Base-by-base conservation (phyloP, 2,329 filamentous ascomycete species). In the Talaromyces sp. region DNA sequence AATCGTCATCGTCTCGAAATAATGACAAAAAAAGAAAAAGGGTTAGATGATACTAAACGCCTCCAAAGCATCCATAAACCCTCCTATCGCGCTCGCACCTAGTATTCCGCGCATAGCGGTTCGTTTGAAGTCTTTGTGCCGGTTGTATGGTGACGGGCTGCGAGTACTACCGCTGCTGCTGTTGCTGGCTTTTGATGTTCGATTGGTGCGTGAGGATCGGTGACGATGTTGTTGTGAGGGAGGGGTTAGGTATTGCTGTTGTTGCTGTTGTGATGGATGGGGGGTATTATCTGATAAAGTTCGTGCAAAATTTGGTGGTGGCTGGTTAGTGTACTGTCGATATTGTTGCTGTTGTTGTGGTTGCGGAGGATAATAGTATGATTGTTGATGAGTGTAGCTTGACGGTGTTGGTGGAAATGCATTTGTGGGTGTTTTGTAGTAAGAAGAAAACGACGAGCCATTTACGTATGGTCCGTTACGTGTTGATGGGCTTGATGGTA, bases 21-120 rank as follows among this genome's bases (percentile, higher is more conserved):
- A 22, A 22, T n/a, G 1, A n/a, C n/a, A n/a, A n/a, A n/a, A 61
- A 31, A 8, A 25, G 27, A 34, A 3, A 17, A 29, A 22, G 34
- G 27, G 13, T 66, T 34, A 66, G 25, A 66, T 63, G 53, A 66
- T 53, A 66, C 60, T 63, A 58, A 79, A 73, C 2, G 73, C 74
- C 61, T 79, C 77, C 51, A 79, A 64, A n/a, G 77, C 77, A 70
- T 78, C 75, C 68, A 79, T 70, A 63, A 79, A 77, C 11, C 76
- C 76, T 5, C 76, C 75, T 64, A 78, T 75, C 15, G 77, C 77
- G 17, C 75, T 75, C 25, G 75, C 73, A 2, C 76, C 77, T 6
- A 73, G 70, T 29, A 79, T 61, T 2, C 76, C 76, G 40, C 74
- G 74, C 7, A 76, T 76, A 43, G 77, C 76, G 47, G 70, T 74